These are phyloP conservation scores for Termitomyces sp. DNA, from an alignment of 768 basidiomycete genomes.

Conservation along the genomic window DNA sequence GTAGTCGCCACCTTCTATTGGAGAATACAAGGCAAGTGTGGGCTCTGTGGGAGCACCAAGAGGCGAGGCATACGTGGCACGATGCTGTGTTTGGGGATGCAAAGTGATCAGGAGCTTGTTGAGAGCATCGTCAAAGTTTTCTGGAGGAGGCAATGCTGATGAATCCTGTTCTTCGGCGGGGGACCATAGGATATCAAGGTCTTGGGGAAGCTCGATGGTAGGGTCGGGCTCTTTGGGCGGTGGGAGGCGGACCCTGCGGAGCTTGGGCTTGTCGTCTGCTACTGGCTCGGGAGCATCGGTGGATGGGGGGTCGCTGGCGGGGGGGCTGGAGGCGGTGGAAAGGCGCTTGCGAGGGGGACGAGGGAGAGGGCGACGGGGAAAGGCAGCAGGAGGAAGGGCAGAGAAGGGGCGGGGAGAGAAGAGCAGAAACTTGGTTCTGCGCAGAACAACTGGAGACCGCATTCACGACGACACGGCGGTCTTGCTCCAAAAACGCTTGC, in stretches of 20 bases:
- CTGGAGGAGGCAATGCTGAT: conserved; percentile 56
- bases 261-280: conserved; percentile 40
- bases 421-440: conserved; percentile 33
- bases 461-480: conserved; percentile 17
- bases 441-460: conserved; percentile 32
- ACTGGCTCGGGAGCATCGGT: conserved; percentile 3
- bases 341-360: conserved; percentile 5
- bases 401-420: conserved; percentile 14
- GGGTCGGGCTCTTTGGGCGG: conserved; percentile 33
- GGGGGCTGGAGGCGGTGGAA: conserved; percentile 4
- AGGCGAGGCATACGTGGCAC: conserved; percentile 53
- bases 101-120: conserved; percentile 72
- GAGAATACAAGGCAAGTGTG: conserved; percentile 81
- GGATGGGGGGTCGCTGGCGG: conserved; percentile 8
- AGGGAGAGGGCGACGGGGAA: conserved; percentile 1
- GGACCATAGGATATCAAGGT: conserved; percentile 61
- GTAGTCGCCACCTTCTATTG: conserved; percentile 80
- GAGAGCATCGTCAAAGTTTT: conserved; percentile 70
- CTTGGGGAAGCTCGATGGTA: conserved; percentile 44
- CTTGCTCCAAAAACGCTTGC: conserved; percentile 12
- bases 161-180: conserved; percentile 35
- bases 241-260: conserved; percentile 28
- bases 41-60: conserved; percentile 62
- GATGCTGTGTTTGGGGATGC: conserved; percentile 78
- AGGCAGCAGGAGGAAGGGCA: conserved; percentile 4